These are phyloP conservation scores for Didymella lethalis DNA, from an alignment of 2,329 filamentous ascomycete genomes.

Conservation along the genomic window DNA sequence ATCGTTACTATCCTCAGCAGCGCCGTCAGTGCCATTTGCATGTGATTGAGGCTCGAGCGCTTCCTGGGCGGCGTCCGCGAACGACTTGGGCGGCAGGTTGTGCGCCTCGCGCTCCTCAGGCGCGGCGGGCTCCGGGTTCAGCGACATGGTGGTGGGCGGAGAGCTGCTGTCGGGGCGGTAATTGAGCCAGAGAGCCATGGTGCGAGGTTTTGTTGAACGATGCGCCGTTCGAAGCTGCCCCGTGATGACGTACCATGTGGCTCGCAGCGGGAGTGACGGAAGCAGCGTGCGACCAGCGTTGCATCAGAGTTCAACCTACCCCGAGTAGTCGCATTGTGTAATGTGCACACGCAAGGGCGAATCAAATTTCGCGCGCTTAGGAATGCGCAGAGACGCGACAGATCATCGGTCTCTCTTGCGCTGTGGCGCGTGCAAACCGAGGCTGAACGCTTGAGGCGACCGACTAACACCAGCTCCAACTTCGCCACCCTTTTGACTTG, in stretches of 20 bases:
- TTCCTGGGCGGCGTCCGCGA: conserved; percentile 53
- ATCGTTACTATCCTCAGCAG: conserved; percentile 8
- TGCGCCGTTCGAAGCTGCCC: conserved; percentile 29
- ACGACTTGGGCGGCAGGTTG: conserved; percentile 54
- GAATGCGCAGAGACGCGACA: neutral
- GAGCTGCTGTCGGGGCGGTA: conserved; percentile 17
- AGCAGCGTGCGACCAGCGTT: conserved; percentile 17
- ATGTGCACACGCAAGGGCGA: neutral
- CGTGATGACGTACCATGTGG: conserved; percentile 31
- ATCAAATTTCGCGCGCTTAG: conserved; percentile 1
- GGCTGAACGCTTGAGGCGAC: conserved; percentile 8
- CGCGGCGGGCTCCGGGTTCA: conserved; percentile 53
- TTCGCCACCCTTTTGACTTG: conserved; percentile 34
- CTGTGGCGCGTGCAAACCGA: conserved; percentile 31
- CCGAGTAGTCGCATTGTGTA: neutral
- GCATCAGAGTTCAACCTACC: conserved; percentile 1
- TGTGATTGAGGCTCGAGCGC: conserved; percentile 40
- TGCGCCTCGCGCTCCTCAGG: conserved; percentile 51
- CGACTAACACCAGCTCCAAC: conserved; percentile 20
- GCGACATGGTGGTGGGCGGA: conserved; percentile 46
- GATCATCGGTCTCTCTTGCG: conserved; percentile 3
- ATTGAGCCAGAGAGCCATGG: conserved; percentile 20
- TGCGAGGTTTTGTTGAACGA: conserved; percentile 32
- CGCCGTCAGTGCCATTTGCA: conserved; percentile 28
- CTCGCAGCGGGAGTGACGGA: conserved; percentile 19